Evolutionary conservation across 768 basidiomycete genomes (phyloP), one percentile per base, ranked within the genome.

Genomic region (Pisolithus marmoratus): DNA sequence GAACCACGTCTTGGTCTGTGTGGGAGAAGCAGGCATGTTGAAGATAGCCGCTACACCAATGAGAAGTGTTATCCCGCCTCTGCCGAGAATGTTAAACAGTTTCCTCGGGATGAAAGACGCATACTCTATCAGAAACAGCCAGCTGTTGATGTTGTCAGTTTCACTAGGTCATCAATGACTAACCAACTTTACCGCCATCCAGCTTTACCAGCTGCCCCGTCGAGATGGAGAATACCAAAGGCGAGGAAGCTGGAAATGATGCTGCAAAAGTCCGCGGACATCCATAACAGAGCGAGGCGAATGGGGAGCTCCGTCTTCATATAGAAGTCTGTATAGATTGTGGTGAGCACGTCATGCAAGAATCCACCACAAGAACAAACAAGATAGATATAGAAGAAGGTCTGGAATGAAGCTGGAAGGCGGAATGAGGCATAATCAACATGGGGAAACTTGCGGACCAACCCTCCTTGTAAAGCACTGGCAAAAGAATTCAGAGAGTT

Each of bases 11-110:
- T 74, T 78, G 1, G 82, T 81, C 56, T 82, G 80, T 2, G 80
- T 83, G 2, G 82, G 82, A 4, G 78, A 78, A 31, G 80, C 72
- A 5, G 83, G 83, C 74, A 83, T 78, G 48, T 65, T 72, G 68
- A 82, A 81, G 65, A 80, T 83, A 1, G 80, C 74, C 3, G 69
- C 63, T 15, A 82, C 38, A 1, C 83, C 82, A 41, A 85, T 72
- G 20, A 60, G n/a, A 3, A 83, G 67, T 0, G 82, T 83, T 29
- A 80, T 57, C 19, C 72, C 50, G 29, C 75, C 80, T 61, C 70
- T 72, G 58, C 48, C 48, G 53, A 11, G 19, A 54, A 53, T 4
- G 8, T 24, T 15, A 60, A 19, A 80, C 19, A 22, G 12, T 24
- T 51, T 83, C 70, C 43, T 67, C 63, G 15, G 86, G 67, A 17